Evolutionary conservation across 2,329 filamentous ascomycete genomes (phyloP), one percentile per base, ranked within the genome.

Genomic region (Colletotrichum cuscutae): DNA sequence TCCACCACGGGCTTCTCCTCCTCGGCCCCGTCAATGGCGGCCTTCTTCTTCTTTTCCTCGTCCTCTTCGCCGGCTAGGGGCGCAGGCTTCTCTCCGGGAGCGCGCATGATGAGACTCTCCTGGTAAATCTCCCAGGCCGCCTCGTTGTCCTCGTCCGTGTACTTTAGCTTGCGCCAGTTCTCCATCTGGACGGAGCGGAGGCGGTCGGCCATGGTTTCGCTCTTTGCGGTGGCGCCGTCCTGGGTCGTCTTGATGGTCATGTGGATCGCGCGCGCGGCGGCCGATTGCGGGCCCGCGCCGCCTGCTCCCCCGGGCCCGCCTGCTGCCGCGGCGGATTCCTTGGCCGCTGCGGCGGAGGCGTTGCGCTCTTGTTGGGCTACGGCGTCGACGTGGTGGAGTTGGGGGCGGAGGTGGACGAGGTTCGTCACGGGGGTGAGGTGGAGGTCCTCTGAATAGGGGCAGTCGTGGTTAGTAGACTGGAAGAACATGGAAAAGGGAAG

Each of bases 361-460:
- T 86, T 86, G 56, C 89, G 89, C 46, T 93, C 90, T 68, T 94
- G 88, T 78, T 98, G 95, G 59, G 92, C 87, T 58, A 91, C 84
- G 4, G 97, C 96, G 83, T 98, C 97, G 76, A 98, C 88, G 83
- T 98, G 95, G 83, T 98, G 95, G 74, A 97, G 93, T 79, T 98
- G 94, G 0, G 97, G 95, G 4, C 95, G 93, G 79, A 99, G 91
- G 80, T 97, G 94, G 54, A 97, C 93, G 57, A 98, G 90, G 2
- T 94, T 93, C 53, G 92, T 91, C 58, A 97, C 90, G 28, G 93
- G 94, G 1, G 95, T 97, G 52, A 98, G 90, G 83, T 98, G 95
- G 11, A 98, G 86, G 79, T 97, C 91, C 77, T 94, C 94, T 95
- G 75, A 19, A 30, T 2, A 8, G 13, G 28, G 12, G 4, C 0